Conservation (phyloP, 345 rosid species). For the Nasturtium officinale region DNA sequence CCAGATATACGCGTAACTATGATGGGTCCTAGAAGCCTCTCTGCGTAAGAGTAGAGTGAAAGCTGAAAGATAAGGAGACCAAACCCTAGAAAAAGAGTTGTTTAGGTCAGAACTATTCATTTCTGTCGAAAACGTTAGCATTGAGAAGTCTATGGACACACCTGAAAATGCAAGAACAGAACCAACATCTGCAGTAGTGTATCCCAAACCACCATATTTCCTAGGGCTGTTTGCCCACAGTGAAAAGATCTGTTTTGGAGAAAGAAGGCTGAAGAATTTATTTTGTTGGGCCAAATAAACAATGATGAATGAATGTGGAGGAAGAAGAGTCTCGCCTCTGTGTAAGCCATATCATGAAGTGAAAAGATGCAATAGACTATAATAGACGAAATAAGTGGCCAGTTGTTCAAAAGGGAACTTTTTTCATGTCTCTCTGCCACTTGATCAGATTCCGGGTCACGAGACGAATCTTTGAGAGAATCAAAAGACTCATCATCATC, state of each 20-base stretch:
- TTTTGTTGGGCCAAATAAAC: background rate
- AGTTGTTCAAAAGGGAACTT: conserved; percentile 61
- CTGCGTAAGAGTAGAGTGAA: conserved; percentile 60
- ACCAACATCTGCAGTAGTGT: conserved; percentile 67
- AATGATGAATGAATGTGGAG: conserved; percentile 20
- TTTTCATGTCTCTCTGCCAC: conserved; percentile 32
- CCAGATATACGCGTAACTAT: conserved; percentile 58
- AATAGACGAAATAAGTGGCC: conserved; percentile 92
- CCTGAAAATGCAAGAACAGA: conserved; percentile 79
- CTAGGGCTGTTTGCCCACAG: conserved; percentile 88
- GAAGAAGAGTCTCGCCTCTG: conserved; percentile 58
- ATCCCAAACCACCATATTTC: conserved; percentile 72
- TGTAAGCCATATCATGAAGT: conserved; percentile 93
- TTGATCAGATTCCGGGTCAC: conserved; percentile 39
- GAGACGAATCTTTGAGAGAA: conserved; percentile 49
- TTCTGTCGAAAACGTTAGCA: background rate
- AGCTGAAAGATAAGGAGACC: conserved; percentile 81
- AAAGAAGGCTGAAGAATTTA: background rate
- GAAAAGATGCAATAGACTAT: conserved; percentile 83
- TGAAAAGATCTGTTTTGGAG: conserved; percentile 61
- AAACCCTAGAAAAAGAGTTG: conserved; percentile 52
- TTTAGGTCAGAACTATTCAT: conserved; percentile 9
- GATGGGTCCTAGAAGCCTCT: conserved; percentile 70
- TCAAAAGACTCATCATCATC: conserved; percentile 47
- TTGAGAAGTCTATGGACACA: conserved; percentile 24